Percentiles rank a stretch among this genome's conserved stretches.
Evolutionary conservation across 1,284 basidiomycete species (phyloP).

Genomic region (Phellopilus nigrolimitatus): DNA sequence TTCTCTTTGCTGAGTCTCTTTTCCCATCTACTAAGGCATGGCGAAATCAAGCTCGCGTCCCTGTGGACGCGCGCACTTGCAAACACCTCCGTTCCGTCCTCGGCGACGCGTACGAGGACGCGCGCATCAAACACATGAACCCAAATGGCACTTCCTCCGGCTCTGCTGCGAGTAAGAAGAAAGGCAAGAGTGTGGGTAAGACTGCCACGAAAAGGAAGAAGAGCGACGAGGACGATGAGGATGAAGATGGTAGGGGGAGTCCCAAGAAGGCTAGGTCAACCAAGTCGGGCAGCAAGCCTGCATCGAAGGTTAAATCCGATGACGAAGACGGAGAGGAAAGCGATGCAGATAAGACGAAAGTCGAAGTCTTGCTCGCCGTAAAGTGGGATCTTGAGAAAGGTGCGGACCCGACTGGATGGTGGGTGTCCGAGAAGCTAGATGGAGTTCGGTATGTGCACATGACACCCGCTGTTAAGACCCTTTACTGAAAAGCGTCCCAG

Average conservation of each 20-base stretch:
- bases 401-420: constrained; percentile 58
- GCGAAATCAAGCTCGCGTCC: constrained; percentile 46
- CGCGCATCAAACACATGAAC: constrained; percentile 44
- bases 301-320: constrained; percentile 12
- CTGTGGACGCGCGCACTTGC: constrained; percentile 54
- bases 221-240: constrained; percentile 16
- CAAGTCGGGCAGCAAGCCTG: constrained; percentile 19
- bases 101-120: constrained; percentile 54
- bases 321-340: constrained; percentile 23
- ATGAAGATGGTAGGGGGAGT: not conserved
- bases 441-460: constrained; percentile 43
- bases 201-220: constrained; percentile 5
- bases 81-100: constrained; percentile 55
- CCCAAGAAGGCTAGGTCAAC: constrained; percentile 24
- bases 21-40: constrained; percentile 36
- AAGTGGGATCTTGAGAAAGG: constrained; percentile 55
- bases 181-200: not conserved
- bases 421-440: constrained; percentile 64
- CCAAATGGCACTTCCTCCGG: constrained; percentile 32
- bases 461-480: not conserved
- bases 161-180: constrained; percentile 2
- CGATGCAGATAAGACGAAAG: constrained; percentile 28
- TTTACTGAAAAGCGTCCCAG: constrained; percentile 27
- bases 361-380: constrained; percentile 51
- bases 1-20: constrained; percentile 11